These are phyloP conservation scores for Ogataea sp. DNA, from an alignment of 805 yeast species.

Conservation along the genomic window DNA sequence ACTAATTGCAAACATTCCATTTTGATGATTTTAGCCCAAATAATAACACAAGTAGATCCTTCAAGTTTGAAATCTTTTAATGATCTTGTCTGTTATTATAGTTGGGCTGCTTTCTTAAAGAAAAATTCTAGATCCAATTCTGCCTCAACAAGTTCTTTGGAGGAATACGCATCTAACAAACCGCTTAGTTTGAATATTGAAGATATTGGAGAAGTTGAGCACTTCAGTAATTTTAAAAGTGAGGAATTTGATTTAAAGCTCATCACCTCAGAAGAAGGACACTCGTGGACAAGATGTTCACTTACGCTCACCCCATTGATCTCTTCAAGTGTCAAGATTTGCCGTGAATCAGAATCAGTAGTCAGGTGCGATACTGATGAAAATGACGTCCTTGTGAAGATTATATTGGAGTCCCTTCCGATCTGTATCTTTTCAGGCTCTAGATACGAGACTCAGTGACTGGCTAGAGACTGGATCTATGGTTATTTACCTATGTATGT, in stretches of 20 bases:
- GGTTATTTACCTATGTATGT: too few relatives aligned
- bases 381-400: constrained; percentile 4
- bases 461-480: too few relatives aligned
- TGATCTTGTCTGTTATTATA: neutral
- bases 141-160: too few relatives aligned
- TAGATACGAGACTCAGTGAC: constrained; percentile 3
- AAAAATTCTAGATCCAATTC: too few relatives aligned
- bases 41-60: neutral
- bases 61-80: neutral
- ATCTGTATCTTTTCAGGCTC: constrained; percentile 18
- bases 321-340: constrained; percentile 23
- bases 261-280: constrained; percentile 17
- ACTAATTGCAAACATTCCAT: neutral
- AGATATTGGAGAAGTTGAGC: constrained; percentile 8
- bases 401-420: constrained; percentile 14
- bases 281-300: constrained; percentile 30
- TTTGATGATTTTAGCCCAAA: neutral
- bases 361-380: constrained; percentile 8
- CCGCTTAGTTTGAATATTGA: constrained; percentile 3
- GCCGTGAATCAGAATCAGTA: constrained; percentile 26
- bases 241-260: constrained; percentile 3
- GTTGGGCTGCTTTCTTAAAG: neutral
- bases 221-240: constrained; percentile 3
- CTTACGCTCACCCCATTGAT: constrained; percentile 29
- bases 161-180: too few relatives aligned